Evolutionary conservation across 2,329 filamentous ascomycete species (phyloP), one percentile per base, ranked within the genome.

Genomic region (Dothidotthia symphoricarpi): DNA sequence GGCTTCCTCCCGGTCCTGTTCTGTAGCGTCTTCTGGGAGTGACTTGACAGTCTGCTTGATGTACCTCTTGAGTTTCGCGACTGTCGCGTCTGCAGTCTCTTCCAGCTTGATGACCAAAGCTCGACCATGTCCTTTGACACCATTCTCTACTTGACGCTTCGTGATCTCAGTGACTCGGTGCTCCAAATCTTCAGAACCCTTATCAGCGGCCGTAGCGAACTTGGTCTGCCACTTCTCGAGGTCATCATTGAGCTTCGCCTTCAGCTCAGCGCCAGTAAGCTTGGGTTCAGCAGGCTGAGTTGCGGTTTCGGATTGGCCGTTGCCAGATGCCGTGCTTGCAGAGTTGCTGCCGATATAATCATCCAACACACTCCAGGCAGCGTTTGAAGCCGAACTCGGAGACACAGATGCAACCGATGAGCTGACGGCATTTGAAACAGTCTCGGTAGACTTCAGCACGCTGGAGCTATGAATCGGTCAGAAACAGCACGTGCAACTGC

Each of bases 191-290:
- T 83, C 80, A n/a, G 79, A 72, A 5, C 89, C 90, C 61, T 94
- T 89, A 43, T 94, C 86, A 6, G 88, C 88, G 8, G 89, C 89
- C 43, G 83, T 81, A 17, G 86, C 78, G 62, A 95, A 96, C 59
- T 95, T 94, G 45, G 81, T 80, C 66, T 96, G 86, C 91, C 93
- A 98, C 39, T 77, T 76, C 50, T 80, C 77, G 11, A 98, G 76
- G 62, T 98, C 93, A 29, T 84, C 78, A 2, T 82, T 76, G 28
- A 97, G 86, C 47, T 74, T 76, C 36, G 77, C 77, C 16, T 78
- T 76, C 12, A 72, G 66, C 29, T 76, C 73, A 19, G 47, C 59
- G 9, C 50, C 51, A 3, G 57, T 60, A 12, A 63, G 56, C 25
- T 59, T 52, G 3, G 60, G 49, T 25, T 49, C 36, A 12, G 53